phyloP scores from a whole-genome alignment of 306 rosid genomes.

The Pyrus bretschneideri region DNA sequence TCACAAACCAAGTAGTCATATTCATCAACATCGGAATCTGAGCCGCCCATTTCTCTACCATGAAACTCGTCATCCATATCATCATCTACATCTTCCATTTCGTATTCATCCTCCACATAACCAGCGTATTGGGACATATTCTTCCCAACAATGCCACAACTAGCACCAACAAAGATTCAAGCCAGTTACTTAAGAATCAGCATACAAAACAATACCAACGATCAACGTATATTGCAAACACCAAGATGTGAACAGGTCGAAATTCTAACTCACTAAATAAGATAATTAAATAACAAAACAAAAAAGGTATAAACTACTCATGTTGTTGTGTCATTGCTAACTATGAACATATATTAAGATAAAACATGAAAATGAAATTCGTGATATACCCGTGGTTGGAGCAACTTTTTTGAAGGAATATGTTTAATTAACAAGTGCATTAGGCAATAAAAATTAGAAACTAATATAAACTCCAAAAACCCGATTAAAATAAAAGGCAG shows the following conservation, averaged over 20 bases:
- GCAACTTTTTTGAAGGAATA: too few relatives aligned
- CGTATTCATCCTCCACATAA: slow-evolving; percentile 56
- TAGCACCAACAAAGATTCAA: slow-evolving; percentile 11
- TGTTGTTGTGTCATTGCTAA: background rate
- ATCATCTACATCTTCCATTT: slow-evolving; percentile 65
- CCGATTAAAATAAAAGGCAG: too few relatives aligned
- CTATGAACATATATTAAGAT: background rate
- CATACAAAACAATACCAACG: background rate
- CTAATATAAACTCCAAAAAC: too few relatives aligned
- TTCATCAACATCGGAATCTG: slow-evolving; percentile 65
- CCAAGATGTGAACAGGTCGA: background rate
- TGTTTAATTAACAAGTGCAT: too few relatives aligned
- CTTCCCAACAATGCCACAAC: slow-evolving; percentile 8
- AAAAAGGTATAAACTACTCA: background rate
- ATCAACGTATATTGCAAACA: background rate
- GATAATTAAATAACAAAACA: background rate
- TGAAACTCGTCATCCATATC: slow-evolving; percentile 51
- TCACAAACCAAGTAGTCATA: slow-evolving; percentile 51
- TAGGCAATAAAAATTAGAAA: too few relatives aligned
- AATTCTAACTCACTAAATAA: background rate
- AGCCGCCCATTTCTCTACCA: slow-evolving; percentile 45
- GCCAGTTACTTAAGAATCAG: slow-evolving; percentile 7
- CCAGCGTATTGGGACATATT: slow-evolving; percentile 51
- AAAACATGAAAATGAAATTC: too few relatives aligned
- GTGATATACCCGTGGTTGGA: too few relatives aligned